A percentile compares a stretch with the other conserved stretches of the same genome.
Evolutionary conservation across 169 alveolate species (phyloP).

Genomic region (Theileria luwenshuni): DNA sequence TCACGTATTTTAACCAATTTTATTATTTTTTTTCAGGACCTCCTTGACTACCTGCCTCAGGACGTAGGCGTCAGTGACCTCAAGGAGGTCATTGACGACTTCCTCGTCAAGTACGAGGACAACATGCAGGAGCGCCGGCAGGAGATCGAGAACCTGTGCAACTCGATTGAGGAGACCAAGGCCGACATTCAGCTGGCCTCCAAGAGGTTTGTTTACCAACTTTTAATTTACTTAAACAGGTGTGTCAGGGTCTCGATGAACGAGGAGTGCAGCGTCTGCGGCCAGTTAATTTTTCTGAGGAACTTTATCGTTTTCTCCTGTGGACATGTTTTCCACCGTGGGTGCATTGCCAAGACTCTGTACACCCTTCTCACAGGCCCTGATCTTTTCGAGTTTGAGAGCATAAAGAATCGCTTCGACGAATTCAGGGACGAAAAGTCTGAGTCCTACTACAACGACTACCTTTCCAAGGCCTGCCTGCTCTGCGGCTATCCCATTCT

Average conservation of each 20-base stretch:
- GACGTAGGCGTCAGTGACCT: slow-evolving; percentile 44
- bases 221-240: neutral
- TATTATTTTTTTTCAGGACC: slow-evolving; percentile 34
- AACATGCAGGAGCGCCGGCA: slow-evolving; percentile 56
- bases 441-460: slow-evolving; percentile 46
- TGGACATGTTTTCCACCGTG: slow-evolving; percentile 60
- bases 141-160: slow-evolving; percentile 59
- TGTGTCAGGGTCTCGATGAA: slow-evolving; percentile 34
- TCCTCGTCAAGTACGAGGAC: slow-evolving; percentile 40
- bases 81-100: slow-evolving; percentile 31
- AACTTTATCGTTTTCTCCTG: slow-evolving; percentile 62
- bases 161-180: slow-evolving; percentile 59
- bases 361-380: slow-evolving; percentile 34
- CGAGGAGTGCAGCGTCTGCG: slow-evolving; percentile 42
- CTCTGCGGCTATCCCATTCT: slow-evolving; percentile 59
- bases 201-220: slow-evolving; percentile 6
- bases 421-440: slow-evolving; percentile 39
- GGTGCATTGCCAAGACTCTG: slow-evolving; percentile 49
- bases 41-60: slow-evolving; percentile 39
- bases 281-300: slow-evolving; percentile 6
- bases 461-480: slow-evolving; percentile 53
- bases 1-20: slow-evolving; percentile 19
- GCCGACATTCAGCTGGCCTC: slow-evolving; percentile 49
- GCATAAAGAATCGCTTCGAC: slow-evolving; percentile 37
- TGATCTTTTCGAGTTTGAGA: slow-evolving; percentile 42